Percentiles rank a stretch among this genome's conserved stretches.
phyloP scores from a whole-genome alignment of 2,329 filamentous ascomycete genomes.

The Didymella keratinophila region DNA sequence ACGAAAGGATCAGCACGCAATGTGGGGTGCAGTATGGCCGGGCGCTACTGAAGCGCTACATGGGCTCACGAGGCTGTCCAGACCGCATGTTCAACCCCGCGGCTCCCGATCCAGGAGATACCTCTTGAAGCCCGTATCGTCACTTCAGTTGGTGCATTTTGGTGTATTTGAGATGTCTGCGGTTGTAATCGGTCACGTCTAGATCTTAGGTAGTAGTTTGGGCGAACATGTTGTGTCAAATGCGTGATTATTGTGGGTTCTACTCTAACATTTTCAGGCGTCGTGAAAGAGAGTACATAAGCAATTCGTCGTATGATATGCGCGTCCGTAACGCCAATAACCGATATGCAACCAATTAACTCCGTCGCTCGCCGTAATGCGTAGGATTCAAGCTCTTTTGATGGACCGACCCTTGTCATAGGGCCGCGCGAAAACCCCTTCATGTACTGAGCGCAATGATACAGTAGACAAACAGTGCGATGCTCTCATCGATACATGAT shows the following conservation, averaged over 20 bases:
- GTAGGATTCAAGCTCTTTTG: conserved; percentile 14
- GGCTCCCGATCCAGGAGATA: not conserved
- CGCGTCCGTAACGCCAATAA: conserved; percentile 7
- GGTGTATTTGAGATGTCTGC: not conserved
- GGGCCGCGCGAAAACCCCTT: not conserved
- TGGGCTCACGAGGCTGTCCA: conserved; percentile 6
- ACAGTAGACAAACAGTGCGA: conserved; percentile 3
- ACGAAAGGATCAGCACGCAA: conserved; percentile 9
- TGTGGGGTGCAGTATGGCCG: conserved; percentile 10
- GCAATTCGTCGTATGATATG: conserved; percentile 8
- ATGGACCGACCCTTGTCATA: not conserved
- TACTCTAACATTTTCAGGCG: not conserved
- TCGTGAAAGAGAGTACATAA: not conserved
- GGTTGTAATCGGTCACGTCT: not conserved
- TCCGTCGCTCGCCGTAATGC: conserved; percentile 20
- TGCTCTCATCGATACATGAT: not conserved
- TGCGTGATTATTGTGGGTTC: not conserved
- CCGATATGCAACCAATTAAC: conserved; percentile 16
- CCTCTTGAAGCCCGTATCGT: not conserved
- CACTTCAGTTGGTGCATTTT: not conserved
- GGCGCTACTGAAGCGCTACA: conserved; percentile 9
- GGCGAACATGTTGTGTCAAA: not conserved
- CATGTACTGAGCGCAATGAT: conserved; percentile 3
- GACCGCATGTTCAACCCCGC: conserved; percentile 13
- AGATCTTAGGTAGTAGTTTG: not conserved